phyloP scores from a whole-genome alignment of 306 rosid genomes.

The Vigna unguiculata region DNA sequence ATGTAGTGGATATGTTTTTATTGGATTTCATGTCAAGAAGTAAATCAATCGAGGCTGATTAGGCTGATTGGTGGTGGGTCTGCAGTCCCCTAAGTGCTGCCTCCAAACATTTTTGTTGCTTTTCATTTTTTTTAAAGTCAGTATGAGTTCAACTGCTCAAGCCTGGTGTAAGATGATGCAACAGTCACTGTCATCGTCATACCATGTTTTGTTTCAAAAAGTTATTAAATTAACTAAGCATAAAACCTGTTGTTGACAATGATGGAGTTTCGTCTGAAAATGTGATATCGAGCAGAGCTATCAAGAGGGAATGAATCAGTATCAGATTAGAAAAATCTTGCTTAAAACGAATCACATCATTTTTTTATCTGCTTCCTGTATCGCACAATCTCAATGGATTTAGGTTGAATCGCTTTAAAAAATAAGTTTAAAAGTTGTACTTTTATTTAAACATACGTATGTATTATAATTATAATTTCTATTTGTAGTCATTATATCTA shows the following conservation, averaged over 20 bases:
- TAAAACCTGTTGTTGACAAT: conserved; percentile 2
- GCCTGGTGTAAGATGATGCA: not conserved
- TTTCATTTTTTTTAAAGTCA: not conserved
- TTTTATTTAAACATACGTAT: too few relatives aligned
- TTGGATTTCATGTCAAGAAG: not conserved
- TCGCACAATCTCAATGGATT: too few relatives aligned
- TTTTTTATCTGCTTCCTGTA: too few relatives aligned
- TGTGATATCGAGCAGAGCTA: not conserved
- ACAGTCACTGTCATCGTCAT: not conserved
- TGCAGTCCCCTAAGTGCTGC: not conserved
- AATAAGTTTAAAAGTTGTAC: too few relatives aligned
- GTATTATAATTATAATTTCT: too few relatives aligned
- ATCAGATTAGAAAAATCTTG: too few relatives aligned
- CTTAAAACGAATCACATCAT: too few relatives aligned
- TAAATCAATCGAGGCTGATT: not conserved
- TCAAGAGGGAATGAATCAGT: too few relatives aligned
- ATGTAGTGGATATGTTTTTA: not conserved
- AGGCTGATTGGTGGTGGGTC: not conserved
- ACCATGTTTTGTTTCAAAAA: conserved; percentile 17
- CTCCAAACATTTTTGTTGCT: not conserved
- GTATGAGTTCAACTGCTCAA: not conserved
- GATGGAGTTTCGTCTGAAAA: not conserved
- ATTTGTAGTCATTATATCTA: too few relatives aligned
- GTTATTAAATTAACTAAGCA: not conserved
- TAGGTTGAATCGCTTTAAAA: too few relatives aligned